Evolutionary conservation across 306 rosid species (phyloP).

Genomic region (Cicer bijugum): DNA sequence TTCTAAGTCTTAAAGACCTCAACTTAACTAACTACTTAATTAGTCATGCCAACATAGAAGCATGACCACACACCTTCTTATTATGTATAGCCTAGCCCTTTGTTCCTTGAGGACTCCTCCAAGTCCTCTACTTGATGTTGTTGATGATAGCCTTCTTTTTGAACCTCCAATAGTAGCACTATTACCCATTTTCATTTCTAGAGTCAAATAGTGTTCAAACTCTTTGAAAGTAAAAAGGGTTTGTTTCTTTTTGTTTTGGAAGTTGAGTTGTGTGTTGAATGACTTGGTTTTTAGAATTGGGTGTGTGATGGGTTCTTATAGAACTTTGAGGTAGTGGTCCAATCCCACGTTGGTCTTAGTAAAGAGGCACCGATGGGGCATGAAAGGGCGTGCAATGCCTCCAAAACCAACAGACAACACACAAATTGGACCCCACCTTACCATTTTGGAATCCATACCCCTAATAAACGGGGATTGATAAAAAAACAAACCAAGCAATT

Average conservation of each 20-base stretch:
- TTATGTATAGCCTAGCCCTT: constrained; percentile 84
- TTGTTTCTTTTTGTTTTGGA: background rate
- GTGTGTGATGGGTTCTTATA: constrained; percentile 51
- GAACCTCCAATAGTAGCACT: constrained; percentile 56
- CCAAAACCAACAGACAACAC: constrained; percentile 66
- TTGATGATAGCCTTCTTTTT: constrained; percentile 80
- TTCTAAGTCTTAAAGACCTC: constrained; percentile 19
- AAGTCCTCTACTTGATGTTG: constrained; percentile 75
- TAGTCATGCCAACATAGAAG: constrained; percentile 98
- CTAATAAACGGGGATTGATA: constrained; percentile 44
- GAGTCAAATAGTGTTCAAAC: constrained; percentile 12
- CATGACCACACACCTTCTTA: constrained; percentile 97
- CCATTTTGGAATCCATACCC: constrained; percentile 61
- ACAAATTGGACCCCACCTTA: constrained; percentile 64
- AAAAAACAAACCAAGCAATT: constrained; percentile 51
- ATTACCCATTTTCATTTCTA: constrained; percentile 70
- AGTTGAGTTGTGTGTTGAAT: constrained; percentile 29
- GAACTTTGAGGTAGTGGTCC: constrained; percentile 54
- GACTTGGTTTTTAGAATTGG: constrained; percentile 40
- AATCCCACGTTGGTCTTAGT: constrained; percentile 54
- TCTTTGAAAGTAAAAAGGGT: constrained; percentile 11
- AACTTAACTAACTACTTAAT: background rate
- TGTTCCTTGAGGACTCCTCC: constrained; percentile 88
- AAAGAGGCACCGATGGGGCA: constrained; percentile 71
- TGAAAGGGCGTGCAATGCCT: constrained; percentile 81